These are phyloP conservation scores for Avena atlantica DNA, from an alignment of 176 grass and related monocot genomes.

Conservation along the genomic window DNA sequence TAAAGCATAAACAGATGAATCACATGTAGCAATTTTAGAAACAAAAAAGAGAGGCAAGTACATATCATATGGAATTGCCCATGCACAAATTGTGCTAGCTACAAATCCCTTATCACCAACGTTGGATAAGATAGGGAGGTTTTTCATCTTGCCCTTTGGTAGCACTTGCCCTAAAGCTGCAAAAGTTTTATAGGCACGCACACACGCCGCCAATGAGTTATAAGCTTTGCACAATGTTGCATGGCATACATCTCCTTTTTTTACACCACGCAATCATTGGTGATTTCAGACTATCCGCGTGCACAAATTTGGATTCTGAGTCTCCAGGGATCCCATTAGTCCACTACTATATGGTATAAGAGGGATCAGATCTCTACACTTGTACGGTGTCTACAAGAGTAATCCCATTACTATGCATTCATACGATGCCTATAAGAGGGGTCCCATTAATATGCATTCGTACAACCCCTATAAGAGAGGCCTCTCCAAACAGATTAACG, in stretches of 20 bases:
- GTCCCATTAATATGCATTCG: not conserved
- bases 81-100: not conserved
- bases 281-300: not conserved
- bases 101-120: not conserved
- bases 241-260: not conserved
- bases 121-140: not conserved
- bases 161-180: not conserved
- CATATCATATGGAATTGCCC: not conserved
- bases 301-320: not conserved
- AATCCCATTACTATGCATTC: not conserved
- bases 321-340: not conserved
- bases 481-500: no score
- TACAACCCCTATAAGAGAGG: not conserved
- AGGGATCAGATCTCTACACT: not conserved
- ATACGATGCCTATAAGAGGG: not conserved
- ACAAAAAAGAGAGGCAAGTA: not conserved
- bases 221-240: not conserved
- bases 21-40: constrained; percentile 19
- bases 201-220: not conserved
- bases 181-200: not conserved
- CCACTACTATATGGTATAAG: not conserved
- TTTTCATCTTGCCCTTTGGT: not conserved
- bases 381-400: not conserved
- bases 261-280: not conserved
- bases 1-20: constrained; percentile 31